Evolutionary conservation across 164 flowering plant genomes (phyloP), one percentile per base, ranked within the genome.

Genomic region (Piper longum): DNA sequence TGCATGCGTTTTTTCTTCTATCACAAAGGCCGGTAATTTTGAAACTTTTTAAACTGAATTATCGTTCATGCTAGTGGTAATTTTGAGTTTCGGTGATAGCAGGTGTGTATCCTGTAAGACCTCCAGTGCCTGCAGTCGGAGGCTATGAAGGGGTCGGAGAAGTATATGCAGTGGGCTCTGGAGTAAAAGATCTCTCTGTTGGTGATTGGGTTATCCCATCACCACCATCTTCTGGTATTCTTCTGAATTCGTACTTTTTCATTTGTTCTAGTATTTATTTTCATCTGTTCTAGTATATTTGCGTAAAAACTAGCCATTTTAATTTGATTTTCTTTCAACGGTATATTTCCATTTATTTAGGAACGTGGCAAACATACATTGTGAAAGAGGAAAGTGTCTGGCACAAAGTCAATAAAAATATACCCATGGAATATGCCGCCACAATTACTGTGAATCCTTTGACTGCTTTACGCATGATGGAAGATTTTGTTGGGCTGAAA

Each of bases 141-240:
- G 99, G 99, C 62, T 85, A 88, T 67, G 99, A 95, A 48, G 99
- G 99, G 18, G 99, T 91, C 54, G 97, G 96, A 36, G 88, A 88
- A 75, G 89, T 91, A 36, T 75, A 82, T 48, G 76, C 83, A 13
- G 75, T 85, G 1, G 97, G 99, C 16, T 74, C 92, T 70, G 81
- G 83, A 16, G 97, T 90, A 41, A 80, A 62, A 72, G 74, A 67
- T 70, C 77, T 95, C n/a, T 70, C 79, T 43, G 86, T 85, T 61
- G 97, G 96, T 16, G 99, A 95, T 73, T 76, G 75, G 91, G 96
- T 95, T 66, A 87, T 95, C 42, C 95, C 96, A 39, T 90, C 82
- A 56, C 97, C 99, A 43, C 93, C 91, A 58, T 80, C 85, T 65
- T 90, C 72, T 73, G 99, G 99, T 86, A 81, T 43, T 36, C 12